These are phyloP conservation scores for Metschnikowia anglica DNA, from an alignment of 805 yeast genomes.

Conservation along the genomic window DNA sequence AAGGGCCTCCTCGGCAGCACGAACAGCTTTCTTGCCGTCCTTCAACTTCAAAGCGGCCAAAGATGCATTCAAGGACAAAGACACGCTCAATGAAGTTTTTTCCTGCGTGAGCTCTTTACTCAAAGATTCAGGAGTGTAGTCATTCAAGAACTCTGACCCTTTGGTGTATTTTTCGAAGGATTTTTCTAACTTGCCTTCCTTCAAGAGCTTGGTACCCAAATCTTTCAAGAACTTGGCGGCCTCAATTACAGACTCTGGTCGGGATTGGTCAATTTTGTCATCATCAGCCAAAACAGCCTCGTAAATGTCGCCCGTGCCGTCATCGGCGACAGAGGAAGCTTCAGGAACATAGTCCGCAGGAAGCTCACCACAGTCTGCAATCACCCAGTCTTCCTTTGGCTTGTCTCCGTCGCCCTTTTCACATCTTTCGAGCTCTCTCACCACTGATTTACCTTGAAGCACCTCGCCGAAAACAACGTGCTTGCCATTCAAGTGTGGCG, in stretches of 20 bases:
- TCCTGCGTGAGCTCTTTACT: slow-evolving; percentile 51
- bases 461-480: slow-evolving; percentile 96
- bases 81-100: slow-evolving; percentile 55
- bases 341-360: slow-evolving; percentile 57
- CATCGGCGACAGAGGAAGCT: slow-evolving; percentile 51
- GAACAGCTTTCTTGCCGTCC: slow-evolving; percentile 52
- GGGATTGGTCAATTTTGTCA: slow-evolving; percentile 54
- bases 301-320: slow-evolving; percentile 81
- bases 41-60: slow-evolving; percentile 67
- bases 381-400: slow-evolving; percentile 69
- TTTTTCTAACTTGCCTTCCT: slow-evolving; percentile 53
- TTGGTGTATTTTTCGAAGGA: slow-evolving; percentile 72
- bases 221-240: slow-evolving; percentile 68
- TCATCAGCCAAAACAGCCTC: slow-evolving; percentile 79
- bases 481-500: slow-evolving; percentile 90
- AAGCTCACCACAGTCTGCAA: slow-evolving; percentile 77
- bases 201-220: slow-evolving; percentile 75
- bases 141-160: slow-evolving; percentile 66
- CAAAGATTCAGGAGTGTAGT: slow-evolving; percentile 71
- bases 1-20: slow-evolving; percentile 65
- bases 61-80: slow-evolving; percentile 71
- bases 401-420: slow-evolving; percentile 66
- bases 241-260: slow-evolving; percentile 63
- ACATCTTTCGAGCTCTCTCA: slow-evolving; percentile 71
- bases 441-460: slow-evolving; percentile 73